phyloP scores from a whole-genome alignment of 176 grass and related monocot species.

The Cenchrus purpureus region DNA sequence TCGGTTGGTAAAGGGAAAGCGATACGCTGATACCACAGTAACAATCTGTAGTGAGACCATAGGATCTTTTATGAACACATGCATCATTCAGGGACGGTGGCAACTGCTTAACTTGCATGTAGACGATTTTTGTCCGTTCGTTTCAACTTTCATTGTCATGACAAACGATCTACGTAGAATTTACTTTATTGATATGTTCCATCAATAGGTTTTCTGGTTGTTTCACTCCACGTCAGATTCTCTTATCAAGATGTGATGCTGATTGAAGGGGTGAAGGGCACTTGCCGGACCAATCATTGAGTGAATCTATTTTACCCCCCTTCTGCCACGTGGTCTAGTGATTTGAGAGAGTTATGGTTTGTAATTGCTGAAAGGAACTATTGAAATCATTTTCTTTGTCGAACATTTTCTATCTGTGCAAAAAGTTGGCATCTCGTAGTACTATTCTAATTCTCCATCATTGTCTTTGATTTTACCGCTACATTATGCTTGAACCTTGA shows the following conservation, averaged over 20 bases:
- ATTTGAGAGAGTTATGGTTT: conserved; percentile 36
- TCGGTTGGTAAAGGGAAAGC: conserved; percentile 38
- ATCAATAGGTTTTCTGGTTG: conserved; percentile 38
- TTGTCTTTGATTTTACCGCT: conserved; percentile 46
- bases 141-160: conserved; percentile 28
- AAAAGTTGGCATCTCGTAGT: conserved; percentile 59
- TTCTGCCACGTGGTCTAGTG: conserved; percentile 44
- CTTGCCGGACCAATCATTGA: conserved; percentile 54
- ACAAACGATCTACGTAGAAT: conserved; percentile 22
- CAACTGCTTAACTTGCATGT: conserved; percentile 36
- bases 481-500: conserved; percentile 53
- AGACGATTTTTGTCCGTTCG: not conserved
- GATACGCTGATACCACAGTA: conserved; percentile 1
- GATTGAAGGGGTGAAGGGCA: conserved; percentile 44
- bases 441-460: conserved; percentile 57
- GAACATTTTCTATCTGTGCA: conserved; percentile 50
- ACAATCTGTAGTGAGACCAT: conserved; percentile 27
- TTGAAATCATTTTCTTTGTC: conserved; percentile 53
- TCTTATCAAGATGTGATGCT: conserved; percentile 67
- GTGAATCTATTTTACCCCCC: conserved; percentile 51
- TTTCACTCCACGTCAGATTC: conserved; percentile 64
- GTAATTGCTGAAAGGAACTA: conserved; percentile 41
- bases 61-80: conserved; percentile 21
- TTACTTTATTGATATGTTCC: conserved; percentile 39
- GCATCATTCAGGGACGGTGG: conserved; percentile 43